Base-by-base conservation (phyloP, 345 rosid species). In the Citrus glauca region DNA sequence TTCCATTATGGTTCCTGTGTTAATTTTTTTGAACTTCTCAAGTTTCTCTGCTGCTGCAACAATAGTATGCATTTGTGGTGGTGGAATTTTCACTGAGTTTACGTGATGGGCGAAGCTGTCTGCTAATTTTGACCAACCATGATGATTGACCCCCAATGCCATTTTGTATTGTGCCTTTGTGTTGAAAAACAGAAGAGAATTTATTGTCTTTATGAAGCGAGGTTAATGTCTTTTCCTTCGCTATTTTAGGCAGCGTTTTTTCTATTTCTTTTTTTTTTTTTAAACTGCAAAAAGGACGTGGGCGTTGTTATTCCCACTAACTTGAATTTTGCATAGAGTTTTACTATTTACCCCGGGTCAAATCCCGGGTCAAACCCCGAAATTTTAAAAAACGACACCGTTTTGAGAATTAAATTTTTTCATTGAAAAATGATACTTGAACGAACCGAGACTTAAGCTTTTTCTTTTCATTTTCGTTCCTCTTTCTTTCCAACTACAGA, bases 1-100 rank as follows among this genome's bases (percentile, higher is more conserved):
- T 75, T 74, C 85, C 85, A 83, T 76, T 60, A 37, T 38, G 28
- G 28, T 38, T 60, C 1, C 57, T 19, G 7, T 53, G 57, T 17
- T 53, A 17, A 17, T 17, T 16, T 4, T 53, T 17, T 17, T 17
- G 20, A 17, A 17, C 57, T 17, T 17, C 27, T 72, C 7, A 11
- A 17, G 28, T 30, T 30, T 33, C 27, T 56, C 22, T 33, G 1
- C 64, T 37, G 28, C 48, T 42, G 48, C 48, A 42, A 42, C 48
- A 9, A 10, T 2, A 42, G 11, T 9, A 22, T n/a, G n/a, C 53
- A 17, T 0, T 22, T 0, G 20, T 53, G 57, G 57, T 17, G 57
- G 5, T 11, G 48, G 48, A 28, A 5, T 5, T 17, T 25, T 61
- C 66, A 11, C 16, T 4, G 33, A 27, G 13, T 61, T 60, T 25